Percentiles rank a stretch among this genome's conserved stretches.
Evolutionary conservation across 2,329 filamentous ascomycete species (phyloP).

Genomic region (Exophiala spinifera): DNA sequence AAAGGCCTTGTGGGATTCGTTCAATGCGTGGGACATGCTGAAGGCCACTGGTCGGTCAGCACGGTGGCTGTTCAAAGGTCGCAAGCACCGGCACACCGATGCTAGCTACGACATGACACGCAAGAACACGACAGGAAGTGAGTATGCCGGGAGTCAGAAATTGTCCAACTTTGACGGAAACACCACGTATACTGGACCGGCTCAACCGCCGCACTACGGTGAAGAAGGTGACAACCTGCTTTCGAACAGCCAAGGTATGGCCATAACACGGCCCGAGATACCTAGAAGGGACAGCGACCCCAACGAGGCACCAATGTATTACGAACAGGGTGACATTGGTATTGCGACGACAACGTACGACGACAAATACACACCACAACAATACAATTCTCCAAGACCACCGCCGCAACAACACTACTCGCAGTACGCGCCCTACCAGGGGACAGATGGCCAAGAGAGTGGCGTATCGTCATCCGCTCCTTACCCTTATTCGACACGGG

Average conservation of each 20-base stretch:
- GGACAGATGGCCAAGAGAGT: conserved; percentile 8
- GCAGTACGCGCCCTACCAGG: background rate
- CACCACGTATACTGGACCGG: conserved; percentile 13
- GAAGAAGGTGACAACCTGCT: conserved; percentile 41
- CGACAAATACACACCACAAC: conserved; percentile 11
- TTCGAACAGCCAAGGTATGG: conserved; percentile 39
- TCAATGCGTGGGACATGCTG: conserved; percentile 79
- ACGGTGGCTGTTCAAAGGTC: conserved; percentile 76
- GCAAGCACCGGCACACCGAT: conserved; percentile 48
- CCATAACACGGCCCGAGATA: conserved; percentile 23
- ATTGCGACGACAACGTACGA: conserved; percentile 20
- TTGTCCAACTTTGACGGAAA: conserved; percentile 8
- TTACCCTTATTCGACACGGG: conserved; percentile 6
- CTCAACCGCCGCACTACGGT: conserved; percentile 8
- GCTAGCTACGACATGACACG: conserved; percentile 37
- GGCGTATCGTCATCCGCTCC: background rate
- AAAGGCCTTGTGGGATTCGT: conserved; percentile 65
- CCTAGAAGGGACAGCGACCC: conserved; percentile 2
- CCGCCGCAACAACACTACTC: conserved; percentile 2
- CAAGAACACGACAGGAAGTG: conserved; percentile 15
- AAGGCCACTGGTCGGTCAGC: conserved; percentile 75
- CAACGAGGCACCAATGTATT: conserved; percentile 3
- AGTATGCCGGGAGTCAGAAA: conserved; percentile 15
- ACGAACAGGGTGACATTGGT: conserved; percentile 23
- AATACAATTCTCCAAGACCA: conserved; percentile 1